These are phyloP conservation scores for Astrothelium macrocarpum DNA, from an alignment of 495 filamentous ascomycete genomes.

Conservation along the genomic window DNA sequence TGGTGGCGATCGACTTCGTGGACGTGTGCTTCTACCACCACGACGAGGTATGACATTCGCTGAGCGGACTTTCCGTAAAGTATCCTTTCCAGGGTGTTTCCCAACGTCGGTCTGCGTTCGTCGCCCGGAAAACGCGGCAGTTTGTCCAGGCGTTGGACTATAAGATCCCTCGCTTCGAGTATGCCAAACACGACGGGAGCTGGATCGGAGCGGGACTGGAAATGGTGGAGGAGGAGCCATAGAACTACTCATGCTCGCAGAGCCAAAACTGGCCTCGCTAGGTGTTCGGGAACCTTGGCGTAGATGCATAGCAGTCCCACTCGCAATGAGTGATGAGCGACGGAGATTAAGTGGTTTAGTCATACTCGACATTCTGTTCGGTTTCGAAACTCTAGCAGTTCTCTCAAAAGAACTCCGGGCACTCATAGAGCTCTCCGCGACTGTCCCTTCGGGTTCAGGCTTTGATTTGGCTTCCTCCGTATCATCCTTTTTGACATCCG, in stretches of 20 bases:
- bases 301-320: conserved; percentile 60
- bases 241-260: conserved; percentile 19
- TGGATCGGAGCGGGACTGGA: conserved; percentile 81
- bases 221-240: conserved; percentile 41
- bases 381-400: conserved; percentile 20
- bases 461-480: neutral
- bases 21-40: conserved; percentile 24
- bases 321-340: conserved; percentile 36
- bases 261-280: conserved; percentile 52
- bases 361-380: conserved; percentile 14
- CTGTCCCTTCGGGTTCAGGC: neutral
- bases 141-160: conserved; percentile 55
- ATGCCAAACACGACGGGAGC: conserved; percentile 66
- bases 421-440: neutral
- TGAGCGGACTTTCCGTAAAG: conserved; percentile 71
- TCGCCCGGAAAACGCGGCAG: neutral
- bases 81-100: conserved; percentile 19
- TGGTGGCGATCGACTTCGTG: conserved; percentile 25
- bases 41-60: conserved; percentile 57
- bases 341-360: conserved; percentile 44
- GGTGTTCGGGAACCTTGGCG: conserved; percentile 59
- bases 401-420: conserved; percentile 23
- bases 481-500: neutral
- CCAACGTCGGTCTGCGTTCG: neutral
- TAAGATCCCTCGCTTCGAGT: conserved; percentile 66